phyloP scores from a whole-genome alignment of 371 early-diverging fungal species.

The Mortierella sp. region DNA sequence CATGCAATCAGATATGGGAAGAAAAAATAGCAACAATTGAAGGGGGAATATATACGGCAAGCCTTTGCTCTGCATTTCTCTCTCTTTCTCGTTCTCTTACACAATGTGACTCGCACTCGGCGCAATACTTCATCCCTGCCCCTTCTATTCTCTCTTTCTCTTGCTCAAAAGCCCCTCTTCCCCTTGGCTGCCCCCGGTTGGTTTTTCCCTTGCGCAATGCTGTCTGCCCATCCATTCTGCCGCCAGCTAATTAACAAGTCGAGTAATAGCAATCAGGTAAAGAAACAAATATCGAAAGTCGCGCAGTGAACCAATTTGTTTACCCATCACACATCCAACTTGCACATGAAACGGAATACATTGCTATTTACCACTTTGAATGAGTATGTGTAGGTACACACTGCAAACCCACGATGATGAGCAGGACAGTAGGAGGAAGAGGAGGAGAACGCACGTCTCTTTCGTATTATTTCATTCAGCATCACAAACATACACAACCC shows the following conservation, averaged over 20 bases:
- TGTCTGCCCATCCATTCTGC: too few relatives aligned
- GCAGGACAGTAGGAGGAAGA: too few relatives aligned
- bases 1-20: background rate
- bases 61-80: background rate
- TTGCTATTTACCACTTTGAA: background rate
- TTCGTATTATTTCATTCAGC: background rate
- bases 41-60: too few relatives aligned
- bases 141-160: too few relatives aligned
- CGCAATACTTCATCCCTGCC: too few relatives aligned
- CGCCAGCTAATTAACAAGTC: background rate
- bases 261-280: background rate
- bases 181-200: too few relatives aligned
- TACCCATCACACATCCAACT: background rate
- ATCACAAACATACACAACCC: background rate
- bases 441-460: too few relatives aligned
- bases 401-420: background rate
- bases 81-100: background rate
- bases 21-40: background rate
- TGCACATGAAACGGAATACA: slow-evolving; percentile 3
- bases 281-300: too few relatives aligned
- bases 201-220: too few relatives aligned
- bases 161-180: too few relatives aligned
- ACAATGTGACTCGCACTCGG: background rate
- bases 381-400: background rate
- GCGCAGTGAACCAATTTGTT: background rate